phyloP scores from a whole-genome alignment of 768 basidiomycete species.

The Tulasnella sp. region DNA sequence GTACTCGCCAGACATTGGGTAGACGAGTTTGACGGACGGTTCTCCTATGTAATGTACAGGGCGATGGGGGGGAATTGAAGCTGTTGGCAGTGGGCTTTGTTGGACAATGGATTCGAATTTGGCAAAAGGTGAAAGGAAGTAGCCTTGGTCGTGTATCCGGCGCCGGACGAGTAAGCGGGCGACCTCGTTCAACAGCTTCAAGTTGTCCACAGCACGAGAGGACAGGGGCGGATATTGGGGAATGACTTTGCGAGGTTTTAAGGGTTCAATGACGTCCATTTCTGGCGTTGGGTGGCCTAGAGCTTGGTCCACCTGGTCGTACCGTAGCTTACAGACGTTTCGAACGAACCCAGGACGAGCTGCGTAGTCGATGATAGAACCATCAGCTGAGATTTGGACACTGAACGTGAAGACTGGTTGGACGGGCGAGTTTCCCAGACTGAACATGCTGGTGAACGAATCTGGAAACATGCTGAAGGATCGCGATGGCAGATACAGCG shows the following conservation, averaged over 20 bases:
- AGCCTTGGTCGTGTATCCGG: not conserved
- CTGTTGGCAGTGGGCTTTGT: not conserved
- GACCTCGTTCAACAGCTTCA: not conserved
- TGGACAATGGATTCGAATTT: not conserved
- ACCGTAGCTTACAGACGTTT: conserved; percentile 51
- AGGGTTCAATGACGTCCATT: not conserved
- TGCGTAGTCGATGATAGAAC: conserved; percentile 55
- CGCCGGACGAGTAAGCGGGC: not conserved
- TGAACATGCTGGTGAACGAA: conserved; percentile 36
- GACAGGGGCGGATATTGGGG: too few species aligned
- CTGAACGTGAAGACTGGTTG: conserved; percentile 74
- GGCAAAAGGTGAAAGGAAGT: not conserved
- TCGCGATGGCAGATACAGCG: conserved; percentile 53
- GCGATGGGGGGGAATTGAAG: not conserved
- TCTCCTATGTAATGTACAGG: not conserved
- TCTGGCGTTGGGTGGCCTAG: conserved; percentile 27
- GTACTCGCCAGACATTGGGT: not conserved
- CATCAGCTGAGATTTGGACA: conserved; percentile 40
- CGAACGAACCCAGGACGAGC: conserved; percentile 62
- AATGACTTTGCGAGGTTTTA: too few species aligned
- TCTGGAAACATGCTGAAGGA: conserved; percentile 64
- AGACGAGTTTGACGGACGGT: not conserved
- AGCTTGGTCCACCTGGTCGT: conserved; percentile 50
- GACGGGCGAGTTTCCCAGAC: conserved; percentile 33
- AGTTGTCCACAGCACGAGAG: not conserved